These are phyloP conservation scores for Colletotrichum sp. DNA, from an alignment of 2,329 filamentous ascomycete genomes.

Conservation along the genomic window DNA sequence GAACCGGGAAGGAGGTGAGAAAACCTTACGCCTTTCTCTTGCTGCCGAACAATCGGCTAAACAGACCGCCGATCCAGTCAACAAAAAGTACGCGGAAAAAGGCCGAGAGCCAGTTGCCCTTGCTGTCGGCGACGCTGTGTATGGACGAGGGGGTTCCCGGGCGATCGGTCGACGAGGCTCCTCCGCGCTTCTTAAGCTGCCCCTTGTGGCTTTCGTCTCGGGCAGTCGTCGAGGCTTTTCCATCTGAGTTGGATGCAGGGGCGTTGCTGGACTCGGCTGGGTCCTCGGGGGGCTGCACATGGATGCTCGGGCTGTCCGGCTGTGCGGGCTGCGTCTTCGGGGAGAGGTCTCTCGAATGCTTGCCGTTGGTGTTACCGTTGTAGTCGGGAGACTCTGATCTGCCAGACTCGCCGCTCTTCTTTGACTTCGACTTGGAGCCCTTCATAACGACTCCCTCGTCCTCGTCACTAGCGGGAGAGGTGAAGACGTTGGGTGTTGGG, in stretches of 20 bases:
- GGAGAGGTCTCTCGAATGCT: neutral
- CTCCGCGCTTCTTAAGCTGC: slow-evolving; percentile 22
- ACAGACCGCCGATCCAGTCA: slow-evolving; percentile 41
- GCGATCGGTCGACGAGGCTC: slow-evolving; percentile 7
- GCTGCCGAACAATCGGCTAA: slow-evolving; percentile 24
- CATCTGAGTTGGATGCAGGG: neutral
- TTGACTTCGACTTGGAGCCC: slow-evolving; percentile 22
- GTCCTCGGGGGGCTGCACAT: slow-evolving; percentile 5
- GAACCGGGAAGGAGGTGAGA: slow-evolving; percentile 3
- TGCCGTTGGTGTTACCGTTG: slow-evolving; percentile 10
- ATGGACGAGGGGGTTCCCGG: slow-evolving; percentile 24
- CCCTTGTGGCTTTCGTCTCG: neutral
- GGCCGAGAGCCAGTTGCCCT: slow-evolving; percentile 35
- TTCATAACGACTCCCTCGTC: slow-evolving; percentile 45
- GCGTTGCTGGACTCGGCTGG: neutral
- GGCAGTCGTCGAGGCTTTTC: neutral
- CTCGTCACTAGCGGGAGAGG: slow-evolving; percentile 37
- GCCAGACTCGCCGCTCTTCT: neutral
- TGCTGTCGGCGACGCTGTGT: slow-evolving; percentile 24
- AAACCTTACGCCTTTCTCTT: slow-evolving; percentile 21
- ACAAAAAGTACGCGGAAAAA: slow-evolving; percentile 41
- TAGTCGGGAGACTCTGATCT: neutral
- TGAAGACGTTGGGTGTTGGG: slow-evolving; percentile 23
- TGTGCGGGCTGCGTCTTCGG: neutral
- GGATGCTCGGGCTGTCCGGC: neutral